Percentiles rank a stretch among this genome's conserved stretches.
phyloP scores from a whole-genome alignment of 805 yeast genomes.

The Starmerella bombicola region DNA sequence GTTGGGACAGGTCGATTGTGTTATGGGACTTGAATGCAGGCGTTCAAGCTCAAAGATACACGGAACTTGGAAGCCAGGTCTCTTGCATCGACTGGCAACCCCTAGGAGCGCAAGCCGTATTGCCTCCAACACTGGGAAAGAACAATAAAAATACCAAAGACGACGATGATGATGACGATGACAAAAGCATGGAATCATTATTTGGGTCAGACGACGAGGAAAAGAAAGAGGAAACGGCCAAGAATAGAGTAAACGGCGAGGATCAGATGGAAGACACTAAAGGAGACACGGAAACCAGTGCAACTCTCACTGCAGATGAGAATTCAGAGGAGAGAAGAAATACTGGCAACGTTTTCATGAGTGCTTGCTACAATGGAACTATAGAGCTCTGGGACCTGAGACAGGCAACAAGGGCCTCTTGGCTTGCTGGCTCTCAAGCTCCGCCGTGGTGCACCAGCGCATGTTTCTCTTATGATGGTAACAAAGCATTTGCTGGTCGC shows the following conservation, averaged over 20 bases:
- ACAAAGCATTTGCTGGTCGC: conserved; percentile 68
- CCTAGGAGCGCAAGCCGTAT: conserved; percentile 5
- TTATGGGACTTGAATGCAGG: conserved; percentile 86
- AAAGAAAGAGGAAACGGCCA: conserved; percentile 2
- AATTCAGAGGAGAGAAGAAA: not conserved
- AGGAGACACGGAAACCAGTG: not conserved
- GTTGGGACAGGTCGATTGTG: conserved; percentile 75
- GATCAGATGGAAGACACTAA: not conserved
- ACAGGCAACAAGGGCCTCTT: conserved; percentile 33
- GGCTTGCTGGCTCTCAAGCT: conserved; percentile 46
- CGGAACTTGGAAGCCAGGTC: conserved; percentile 62
- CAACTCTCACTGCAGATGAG: not conserved
- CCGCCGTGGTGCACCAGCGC: conserved; percentile 91
- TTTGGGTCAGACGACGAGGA: conserved; percentile 48
- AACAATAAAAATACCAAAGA: not conserved
- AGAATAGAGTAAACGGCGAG: not conserved
- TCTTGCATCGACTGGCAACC: conserved; percentile 53
- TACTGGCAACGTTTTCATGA: conserved; percentile 41
- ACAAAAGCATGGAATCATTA: conserved; percentile 37
- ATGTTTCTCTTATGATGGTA: conserved; percentile 79
- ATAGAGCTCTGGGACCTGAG: conserved; percentile 76
- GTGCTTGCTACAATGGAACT: conserved; percentile 75
- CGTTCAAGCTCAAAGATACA: conserved; percentile 35
- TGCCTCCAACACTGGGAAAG: not conserved
- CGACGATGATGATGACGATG: conserved; percentile 18